phyloP scores from a whole-genome alignment of 306 rosid genomes.

The Glycine latifolia region DNA sequence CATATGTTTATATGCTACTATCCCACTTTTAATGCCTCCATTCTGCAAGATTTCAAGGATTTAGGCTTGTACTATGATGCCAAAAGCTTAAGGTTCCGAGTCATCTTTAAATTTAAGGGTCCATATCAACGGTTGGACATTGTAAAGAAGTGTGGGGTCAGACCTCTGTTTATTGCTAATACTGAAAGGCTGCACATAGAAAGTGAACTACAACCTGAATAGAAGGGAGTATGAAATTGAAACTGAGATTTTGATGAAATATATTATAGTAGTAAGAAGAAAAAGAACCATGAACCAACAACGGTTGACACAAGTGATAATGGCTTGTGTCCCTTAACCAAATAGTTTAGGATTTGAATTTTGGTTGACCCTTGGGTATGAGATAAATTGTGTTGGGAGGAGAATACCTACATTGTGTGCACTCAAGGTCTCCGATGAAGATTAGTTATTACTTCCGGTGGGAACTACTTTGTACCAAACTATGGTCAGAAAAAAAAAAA shows the following conservation, averaged over 20 bases:
- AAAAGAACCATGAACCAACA: neutral
- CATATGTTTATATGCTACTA: constrained; percentile 41
- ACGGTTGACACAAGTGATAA: too few relatives aligned
- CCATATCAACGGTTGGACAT: constrained; percentile 43
- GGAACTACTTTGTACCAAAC: too few relatives aligned
- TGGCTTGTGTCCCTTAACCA: too few relatives aligned
- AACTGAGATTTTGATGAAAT: constrained; percentile 15
- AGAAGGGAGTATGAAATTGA: constrained; percentile 16
- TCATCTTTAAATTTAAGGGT: constrained; percentile 45
- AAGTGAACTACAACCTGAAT: constrained; percentile 29
- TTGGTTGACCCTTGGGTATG: too few relatives aligned
- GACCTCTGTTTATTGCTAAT: constrained; percentile 40
- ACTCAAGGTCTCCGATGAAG: too few relatives aligned
- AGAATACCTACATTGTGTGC: too few relatives aligned
- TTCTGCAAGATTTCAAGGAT: constrained; percentile 42
- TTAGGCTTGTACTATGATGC: constrained; percentile 39
- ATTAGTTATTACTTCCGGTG: too few relatives aligned
- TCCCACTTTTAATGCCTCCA: constrained; percentile 33
- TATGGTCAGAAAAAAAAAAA: neutral
- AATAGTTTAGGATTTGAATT: too few relatives aligned
- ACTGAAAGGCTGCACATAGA: constrained; percentile 17
- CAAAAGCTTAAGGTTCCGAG: constrained; percentile 18
- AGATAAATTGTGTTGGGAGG: too few relatives aligned
- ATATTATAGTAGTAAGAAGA: neutral
- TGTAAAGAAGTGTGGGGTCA: constrained; percentile 44